These are phyloP conservation scores for Volvox carteri DNA, from an alignment of 163 green algal genomes.

Conservation along the genomic window DNA sequence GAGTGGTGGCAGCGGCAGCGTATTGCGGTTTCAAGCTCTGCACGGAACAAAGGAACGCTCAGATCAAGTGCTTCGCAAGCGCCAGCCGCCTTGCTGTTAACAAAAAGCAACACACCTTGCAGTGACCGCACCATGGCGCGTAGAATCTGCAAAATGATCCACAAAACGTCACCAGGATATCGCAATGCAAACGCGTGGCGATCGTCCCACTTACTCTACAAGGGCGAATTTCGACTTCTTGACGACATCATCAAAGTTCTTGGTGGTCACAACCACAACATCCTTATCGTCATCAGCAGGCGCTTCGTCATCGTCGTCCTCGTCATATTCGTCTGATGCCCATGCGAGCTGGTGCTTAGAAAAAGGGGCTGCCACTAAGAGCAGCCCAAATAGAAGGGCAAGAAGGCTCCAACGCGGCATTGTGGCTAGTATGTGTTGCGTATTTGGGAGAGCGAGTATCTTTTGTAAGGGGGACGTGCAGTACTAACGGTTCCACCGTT, in stretches of 20 bases:
- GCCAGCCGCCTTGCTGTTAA: neutral
- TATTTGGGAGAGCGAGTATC: too few species aligned
- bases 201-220: constrained; percentile 61
- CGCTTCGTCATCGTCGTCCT: constrained; percentile 64
- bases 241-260: constrained; percentile 75
- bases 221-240: constrained; percentile 75
- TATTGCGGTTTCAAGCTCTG: constrained; percentile 86
- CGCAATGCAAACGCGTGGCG: neutral
- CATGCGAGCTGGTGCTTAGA: constrained; percentile 34
- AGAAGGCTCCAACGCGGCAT: constrained; percentile 59
- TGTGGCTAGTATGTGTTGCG: too few species aligned
- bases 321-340: constrained; percentile 69
- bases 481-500: constrained; percentile 3
- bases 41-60: neutral
- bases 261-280: constrained; percentile 71
- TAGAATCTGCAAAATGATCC: constrained; percentile 39
- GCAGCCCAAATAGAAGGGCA: constrained; percentile 59
- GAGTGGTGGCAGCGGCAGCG: constrained; percentile 79
- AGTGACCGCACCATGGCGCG: constrained; percentile 89
- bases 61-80: neutral
- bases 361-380: constrained; percentile 67
- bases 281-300: constrained; percentile 70
- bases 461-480: too few species aligned
- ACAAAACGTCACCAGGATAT: neutral
- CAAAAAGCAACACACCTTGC: constrained; percentile 77